Evolutionary conservation across 2,329 filamentous ascomycete genomes (phyloP).

Genomic region (Amauroascus verrucosus): DNA sequence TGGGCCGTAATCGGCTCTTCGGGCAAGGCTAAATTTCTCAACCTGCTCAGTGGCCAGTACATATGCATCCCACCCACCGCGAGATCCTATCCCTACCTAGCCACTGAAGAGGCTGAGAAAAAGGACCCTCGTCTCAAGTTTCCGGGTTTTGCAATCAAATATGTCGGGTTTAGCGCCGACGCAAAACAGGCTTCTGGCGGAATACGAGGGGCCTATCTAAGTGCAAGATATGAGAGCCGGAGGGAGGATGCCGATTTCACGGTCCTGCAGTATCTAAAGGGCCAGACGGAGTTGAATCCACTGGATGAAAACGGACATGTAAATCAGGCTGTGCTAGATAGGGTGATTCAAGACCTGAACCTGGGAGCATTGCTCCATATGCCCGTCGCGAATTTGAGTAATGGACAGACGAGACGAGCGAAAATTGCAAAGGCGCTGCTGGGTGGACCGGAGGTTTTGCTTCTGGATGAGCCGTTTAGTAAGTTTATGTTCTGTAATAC

Average conservation of each 20-base stretch:
- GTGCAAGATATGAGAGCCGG: slow-evolving; percentile 79
- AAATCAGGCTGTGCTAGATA: slow-evolving; percentile 44
- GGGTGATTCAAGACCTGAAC: slow-evolving; percentile 59
- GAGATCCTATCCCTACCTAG: slow-evolving; percentile 68
- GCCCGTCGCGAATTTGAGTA: slow-evolving; percentile 81
- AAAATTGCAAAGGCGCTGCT: slow-evolving; percentile 81
- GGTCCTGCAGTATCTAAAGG: slow-evolving; percentile 66
- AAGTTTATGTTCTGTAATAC: too few relatives aligned
- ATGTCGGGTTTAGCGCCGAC: slow-evolving; percentile 82
- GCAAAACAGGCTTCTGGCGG: slow-evolving; percentile 40
- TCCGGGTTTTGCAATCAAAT: slow-evolving; percentile 62
- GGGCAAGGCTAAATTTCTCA: slow-evolving; percentile 72
- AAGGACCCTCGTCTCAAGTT: slow-evolving; percentile 45
- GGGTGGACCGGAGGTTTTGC: slow-evolving; percentile 63
- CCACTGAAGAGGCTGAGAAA: slow-evolving; percentile 48
- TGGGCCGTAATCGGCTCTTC: slow-evolving; percentile 79
- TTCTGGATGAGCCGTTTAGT: slow-evolving; percentile 88
- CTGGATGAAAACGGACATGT: slow-evolving; percentile 42
- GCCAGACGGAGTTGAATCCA: slow-evolving; percentile 74
- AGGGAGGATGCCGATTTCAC: slow-evolving; percentile 83
- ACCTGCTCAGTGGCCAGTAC: slow-evolving; percentile 65
- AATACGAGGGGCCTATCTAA: slow-evolving; percentile 65
- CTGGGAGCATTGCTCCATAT: slow-evolving; percentile 61
- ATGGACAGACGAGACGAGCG: slow-evolving; percentile 80
- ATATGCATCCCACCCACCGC: slow-evolving; percentile 65